phyloP scores from a whole-genome alignment of 805 yeast genomes.

The Pichia manshurica region DNA sequence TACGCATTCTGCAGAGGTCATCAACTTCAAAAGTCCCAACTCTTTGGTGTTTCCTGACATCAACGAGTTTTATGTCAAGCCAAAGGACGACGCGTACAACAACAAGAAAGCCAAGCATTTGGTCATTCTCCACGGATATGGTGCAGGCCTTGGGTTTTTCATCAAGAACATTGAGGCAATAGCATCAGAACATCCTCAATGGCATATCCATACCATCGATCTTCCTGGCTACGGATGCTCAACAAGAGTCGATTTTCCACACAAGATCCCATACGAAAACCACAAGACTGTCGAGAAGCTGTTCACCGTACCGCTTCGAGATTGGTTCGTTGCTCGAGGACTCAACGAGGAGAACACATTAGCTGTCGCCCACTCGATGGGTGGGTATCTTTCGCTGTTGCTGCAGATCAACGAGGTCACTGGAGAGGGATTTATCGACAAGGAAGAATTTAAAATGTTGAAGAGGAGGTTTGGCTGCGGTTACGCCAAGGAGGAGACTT shows the following conservation, averaged over 20 bases:
- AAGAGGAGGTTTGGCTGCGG: conserved; percentile 1
- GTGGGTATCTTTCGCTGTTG: conserved; percentile 73
- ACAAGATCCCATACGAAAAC: conserved; percentile 31
- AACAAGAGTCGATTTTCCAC: conserved; percentile 66
- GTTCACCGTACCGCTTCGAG: conserved; percentile 58
- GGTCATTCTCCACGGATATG: conserved; percentile 87
- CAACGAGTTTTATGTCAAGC: conserved; percentile 68
- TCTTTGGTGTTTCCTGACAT: conserved; percentile 42
- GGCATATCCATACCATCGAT: conserved; percentile 84
- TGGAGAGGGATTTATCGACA: conserved; percentile 4
- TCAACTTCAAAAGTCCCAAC: conserved; percentile 46
- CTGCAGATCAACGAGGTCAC: conserved; percentile 32
- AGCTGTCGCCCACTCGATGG: conserved; percentile 84
- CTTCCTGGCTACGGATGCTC: conserved; percentile 88
- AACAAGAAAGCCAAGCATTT: conserved; percentile 38
- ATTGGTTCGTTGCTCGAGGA: conserved; percentile 50
- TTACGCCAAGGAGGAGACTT: neutral
- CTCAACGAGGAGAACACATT: conserved; percentile 39
- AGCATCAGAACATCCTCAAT: conserved; percentile 34
- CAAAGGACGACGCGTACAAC: conserved; percentile 22
- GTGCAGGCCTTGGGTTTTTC: conserved; percentile 83
- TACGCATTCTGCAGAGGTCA: conserved; percentile 39
- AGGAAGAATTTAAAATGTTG: conserved; percentile 13
- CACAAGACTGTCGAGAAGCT: conserved; percentile 50
- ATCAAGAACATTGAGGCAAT: conserved; percentile 55